Conservation (phyloP, 2,329 filamentous ascomycete genomes). For the Cryphonectria parasitica region DNA sequence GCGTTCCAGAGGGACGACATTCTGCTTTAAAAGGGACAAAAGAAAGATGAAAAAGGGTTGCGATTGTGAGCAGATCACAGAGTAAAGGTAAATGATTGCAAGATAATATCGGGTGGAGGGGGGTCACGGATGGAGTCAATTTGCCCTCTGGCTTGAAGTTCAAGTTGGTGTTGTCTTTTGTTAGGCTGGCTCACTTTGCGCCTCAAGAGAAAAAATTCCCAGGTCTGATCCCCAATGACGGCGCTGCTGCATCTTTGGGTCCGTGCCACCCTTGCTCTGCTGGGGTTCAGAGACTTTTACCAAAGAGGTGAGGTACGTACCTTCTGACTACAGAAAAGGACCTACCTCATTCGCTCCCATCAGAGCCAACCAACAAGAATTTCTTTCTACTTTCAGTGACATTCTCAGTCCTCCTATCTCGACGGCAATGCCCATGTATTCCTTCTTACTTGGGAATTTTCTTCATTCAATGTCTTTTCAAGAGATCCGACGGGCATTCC, state of each 20-base stretch:
- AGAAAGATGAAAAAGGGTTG: slow-evolving; percentile 10
- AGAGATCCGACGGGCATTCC: not conserved
- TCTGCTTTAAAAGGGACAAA: slow-evolving; percentile 31
- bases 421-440: not conserved
- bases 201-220: slow-evolving; percentile 30
- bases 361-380: not conserved
- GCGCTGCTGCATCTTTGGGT: slow-evolving; percentile 19
- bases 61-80: slow-evolving; percentile 2
- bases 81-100: not conserved
- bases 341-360: not conserved
- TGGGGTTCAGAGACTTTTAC: not conserved
- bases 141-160: slow-evolving; percentile 13
- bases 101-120: slow-evolving; percentile 12
- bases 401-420: not conserved
- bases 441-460: not conserved
- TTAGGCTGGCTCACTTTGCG: slow-evolving; percentile 10
- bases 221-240: slow-evolving; percentile 27
- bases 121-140: slow-evolving; percentile 1
- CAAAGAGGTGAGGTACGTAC: slow-evolving; percentile 20
- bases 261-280: slow-evolving; percentile 22
- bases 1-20: slow-evolving; percentile 67
- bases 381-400: not conserved
- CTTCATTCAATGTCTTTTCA: not conserved
- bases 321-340: not conserved
- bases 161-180: slow-evolving; percentile 15